Evolutionary conservation across 345 rosid species (phyloP).

Genomic region (Turnera subulata): DNA sequence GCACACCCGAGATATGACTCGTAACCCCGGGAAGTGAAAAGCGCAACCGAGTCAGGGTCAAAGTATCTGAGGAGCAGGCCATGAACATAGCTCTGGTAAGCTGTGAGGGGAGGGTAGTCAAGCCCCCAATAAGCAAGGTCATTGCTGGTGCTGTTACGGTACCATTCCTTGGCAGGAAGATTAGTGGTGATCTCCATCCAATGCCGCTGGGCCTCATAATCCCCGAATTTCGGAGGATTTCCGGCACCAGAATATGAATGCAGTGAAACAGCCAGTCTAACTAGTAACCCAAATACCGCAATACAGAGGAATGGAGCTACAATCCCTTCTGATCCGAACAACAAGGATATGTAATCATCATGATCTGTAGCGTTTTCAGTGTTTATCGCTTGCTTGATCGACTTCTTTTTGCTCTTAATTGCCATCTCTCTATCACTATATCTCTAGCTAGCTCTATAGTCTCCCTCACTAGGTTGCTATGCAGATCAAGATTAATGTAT

Average conservation of each 20-base stretch:
- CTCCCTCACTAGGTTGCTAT: too few species aligned
- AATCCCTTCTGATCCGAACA: constrained; percentile 42
- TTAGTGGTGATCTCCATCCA: constrained; percentile 98
- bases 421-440: constrained; percentile 14
- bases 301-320: constrained; percentile 44
- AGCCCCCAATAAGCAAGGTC: constrained; percentile 93
- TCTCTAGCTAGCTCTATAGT: neutral
- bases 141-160: constrained; percentile 57
- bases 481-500: too few species aligned
- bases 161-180: constrained; percentile 66
- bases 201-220: constrained; percentile 92
- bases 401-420: constrained; percentile 22
- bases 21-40: constrained; percentile 45
- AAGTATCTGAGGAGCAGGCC: constrained; percentile 59
- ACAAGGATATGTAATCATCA: constrained; percentile 31
- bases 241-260: constrained; percentile 86
- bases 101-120: constrained; percentile 96
- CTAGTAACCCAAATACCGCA: constrained; percentile 57
- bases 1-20: neutral
- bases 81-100: constrained; percentile 88
- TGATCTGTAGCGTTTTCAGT: constrained; percentile 7
- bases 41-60: constrained; percentile 62
- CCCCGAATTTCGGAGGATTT: constrained; percentile 77
- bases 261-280: constrained; percentile 63
- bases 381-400: constrained; percentile 8